Base-by-base conservation (phyloP, 495 filamentous ascomycete species). In the Talaromyces wortmannii region DNA sequence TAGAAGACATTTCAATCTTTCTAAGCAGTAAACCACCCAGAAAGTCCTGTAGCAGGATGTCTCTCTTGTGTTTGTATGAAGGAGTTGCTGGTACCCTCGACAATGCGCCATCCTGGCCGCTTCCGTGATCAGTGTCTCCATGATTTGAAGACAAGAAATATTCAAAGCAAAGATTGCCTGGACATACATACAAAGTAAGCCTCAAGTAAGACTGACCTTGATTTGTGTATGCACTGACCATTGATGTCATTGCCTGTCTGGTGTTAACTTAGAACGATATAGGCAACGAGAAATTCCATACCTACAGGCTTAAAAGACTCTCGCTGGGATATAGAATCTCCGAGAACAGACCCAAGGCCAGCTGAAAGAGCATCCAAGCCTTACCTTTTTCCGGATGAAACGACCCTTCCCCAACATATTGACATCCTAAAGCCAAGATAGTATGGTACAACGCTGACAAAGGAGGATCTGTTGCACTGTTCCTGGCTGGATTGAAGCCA, bases 11-110 rank as follows among this genome's bases (percentile, higher is more conserved):
- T 46, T 71, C 33, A 12, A 6, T 36, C 12, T 71, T 53, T 69
- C 68, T 12, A 71, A 13, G 6, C 57, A 55, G 36, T 71, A 71
- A 10, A 69, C 53, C 8, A 69, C 61, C 68, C 68, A 71, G 47
- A 71, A 71, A 5, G 55, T n/a, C n/a, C n/a, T n/a, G n/a, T n/a
- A n/a, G n/a, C n/a, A n/a, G n/a, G n/a, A n/a, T n/a, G n/a, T n/a
- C n/a, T n/a, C n/a, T n/a, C n/a, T n/a, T n/a, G n/a, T n/a, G n/a
- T n/a, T n/a, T n/a, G n/a, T n/a, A n/a, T n/a, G n/a, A n/a, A n/a
- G n/a, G n/a, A n/a, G n/a, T n/a, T n/a, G n/a, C n/a, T n/a, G n/a
- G n/a, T n/a, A n/a, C n/a, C n/a, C 56, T 45, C 58, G 52, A 31
- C 57, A 55, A 31, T 59, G 60, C 5, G 36, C 40, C 30, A 40